Evolutionary conservation across 331 rosid species (phyloP), one percentile per base, ranked within the genome.

Genomic region (Quercus phellos): DNA sequence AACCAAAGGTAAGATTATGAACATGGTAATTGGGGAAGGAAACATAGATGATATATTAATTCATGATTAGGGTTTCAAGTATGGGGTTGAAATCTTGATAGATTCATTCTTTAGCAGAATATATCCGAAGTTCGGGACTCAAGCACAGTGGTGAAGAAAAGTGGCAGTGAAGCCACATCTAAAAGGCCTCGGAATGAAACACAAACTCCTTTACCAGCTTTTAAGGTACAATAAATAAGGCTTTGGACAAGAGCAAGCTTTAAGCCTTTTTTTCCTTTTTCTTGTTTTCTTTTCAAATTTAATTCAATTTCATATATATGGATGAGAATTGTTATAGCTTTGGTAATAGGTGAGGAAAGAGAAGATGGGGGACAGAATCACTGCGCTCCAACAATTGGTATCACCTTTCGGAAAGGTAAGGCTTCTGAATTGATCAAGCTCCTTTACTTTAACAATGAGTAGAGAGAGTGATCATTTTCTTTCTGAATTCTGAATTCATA

Each of bases 281-380:
- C 64, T 22, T 64, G 51, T 58, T 75, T 74, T 78, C 58, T 51
- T 75, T 79, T 60, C 11, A 78, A 61, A 22, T 19, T 79, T 24
- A 38, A 24, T 22, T 34, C 29, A 43, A 74, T 51, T 74, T 55
- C 66, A 77, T 64, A 70, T 68, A 74, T 34, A 82, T 80, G 79
- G 75, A 91, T 88, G 79, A 81, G 82, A 81, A 72, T 68, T 75
- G 69, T 77, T 38, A 50, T 55, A 42, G 79, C 70, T 85, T 76
- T 83, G 55, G 71, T 83, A 68, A 79, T 77, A 95, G 99, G 97
- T 93, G 86, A 93, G 98, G 87, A 95, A 95, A 84, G 98, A 95
- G 89, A 95, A 95, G 91, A 93, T 95, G 97, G 99, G 99, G 89
- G 99, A 95, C 98, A 91, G 99, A 93, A 90, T 95, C 93, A 95